These are phyloP conservation scores for Zygosaccharomyces siamensis DNA, from an alignment of 805 yeast genomes.

Conservation along the genomic window DNA sequence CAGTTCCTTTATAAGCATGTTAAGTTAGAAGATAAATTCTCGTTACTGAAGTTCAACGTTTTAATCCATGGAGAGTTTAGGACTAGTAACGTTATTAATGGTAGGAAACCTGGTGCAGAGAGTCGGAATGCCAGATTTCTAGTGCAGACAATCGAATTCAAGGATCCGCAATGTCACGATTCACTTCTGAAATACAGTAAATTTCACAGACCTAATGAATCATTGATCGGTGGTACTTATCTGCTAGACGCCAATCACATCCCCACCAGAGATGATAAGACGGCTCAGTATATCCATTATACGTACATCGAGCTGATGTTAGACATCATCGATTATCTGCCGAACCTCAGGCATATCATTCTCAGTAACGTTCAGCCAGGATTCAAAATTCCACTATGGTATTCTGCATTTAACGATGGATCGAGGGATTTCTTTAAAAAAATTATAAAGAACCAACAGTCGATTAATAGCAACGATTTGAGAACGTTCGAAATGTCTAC, in stretches of 20 bases:
- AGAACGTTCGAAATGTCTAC: conserved; percentile 29
- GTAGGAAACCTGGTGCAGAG: conserved; percentile 1
- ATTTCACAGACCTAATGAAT: conserved; percentile 19
- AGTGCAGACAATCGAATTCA: conserved; percentile 28
- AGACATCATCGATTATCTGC: conserved; percentile 44
- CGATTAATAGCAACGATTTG: conserved; percentile 30
- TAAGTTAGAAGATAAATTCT: conserved; percentile 21
- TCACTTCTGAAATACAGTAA: conserved; percentile 33
- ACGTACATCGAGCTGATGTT: conserved; percentile 37
- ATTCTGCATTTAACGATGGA: conserved; percentile 33
- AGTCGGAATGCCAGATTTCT: conserved; percentile 28
- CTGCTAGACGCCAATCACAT: conserved; percentile 8
- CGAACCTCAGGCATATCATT: conserved; percentile 40
- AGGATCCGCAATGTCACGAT: conserved; percentile 33
- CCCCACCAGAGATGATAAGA: conserved; percentile 3
- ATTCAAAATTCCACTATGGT: conserved; percentile 48
- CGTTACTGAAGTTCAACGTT: conserved; percentile 30
- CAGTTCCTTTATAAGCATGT: conserved; percentile 29
- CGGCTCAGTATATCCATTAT: conserved; percentile 19
- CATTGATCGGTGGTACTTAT: conserved; percentile 29
- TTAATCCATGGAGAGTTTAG: conserved; percentile 31
- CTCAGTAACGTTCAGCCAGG: conserved; percentile 47
- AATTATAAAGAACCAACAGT: conserved; percentile 32
- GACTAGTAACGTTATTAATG: conserved; percentile 15
- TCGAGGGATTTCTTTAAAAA: conserved; percentile 32